These are phyloP conservation scores for Schizochytrium sp. DNA, from an alignment of 108 stramenopile species.

Conservation along the genomic window DNA sequence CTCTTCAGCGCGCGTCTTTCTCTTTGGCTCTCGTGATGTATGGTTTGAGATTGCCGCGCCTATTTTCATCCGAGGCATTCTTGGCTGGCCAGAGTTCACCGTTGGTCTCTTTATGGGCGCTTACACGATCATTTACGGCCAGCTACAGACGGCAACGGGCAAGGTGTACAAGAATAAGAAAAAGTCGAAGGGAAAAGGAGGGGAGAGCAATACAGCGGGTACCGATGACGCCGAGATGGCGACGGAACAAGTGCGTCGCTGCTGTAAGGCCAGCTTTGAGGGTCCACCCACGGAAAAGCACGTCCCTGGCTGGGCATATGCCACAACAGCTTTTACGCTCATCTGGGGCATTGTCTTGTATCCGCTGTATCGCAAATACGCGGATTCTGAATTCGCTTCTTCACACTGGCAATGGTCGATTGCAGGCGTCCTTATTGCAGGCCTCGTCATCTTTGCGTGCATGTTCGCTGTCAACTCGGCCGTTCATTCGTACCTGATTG, in stretches of 20 bases:
- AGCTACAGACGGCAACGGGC: constrained; percentile 84
- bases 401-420: constrained; percentile 22
- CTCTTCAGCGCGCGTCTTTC: constrained; percentile 71
- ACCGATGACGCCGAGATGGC: background rate
- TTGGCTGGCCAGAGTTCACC: constrained; percentile 46
- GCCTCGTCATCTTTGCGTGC: constrained; percentile 68
- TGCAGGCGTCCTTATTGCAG: constrained; percentile 57
- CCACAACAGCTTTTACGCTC: background rate
- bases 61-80: constrained; percentile 18
- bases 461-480: constrained; percentile 86
- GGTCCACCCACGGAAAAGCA: background rate
- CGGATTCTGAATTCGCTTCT: constrained; percentile 40
- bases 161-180: constrained; percentile 74
- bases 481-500: constrained; percentile 82
- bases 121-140: constrained; percentile 86
- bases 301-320: background rate
- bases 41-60: constrained; percentile 83
- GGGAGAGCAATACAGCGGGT: background rate
- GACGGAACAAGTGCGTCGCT: background rate
- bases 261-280: background rate
- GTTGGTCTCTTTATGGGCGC: constrained; percentile 82
- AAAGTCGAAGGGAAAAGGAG: constrained; percentile 43
- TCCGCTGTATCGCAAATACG: constrained; percentile 34
- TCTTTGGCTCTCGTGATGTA: constrained; percentile 83
- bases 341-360: background rate